phyloP scores from a whole-genome alignment of 495 filamentous ascomycete genomes.

The Neurospora sp. region DNA sequence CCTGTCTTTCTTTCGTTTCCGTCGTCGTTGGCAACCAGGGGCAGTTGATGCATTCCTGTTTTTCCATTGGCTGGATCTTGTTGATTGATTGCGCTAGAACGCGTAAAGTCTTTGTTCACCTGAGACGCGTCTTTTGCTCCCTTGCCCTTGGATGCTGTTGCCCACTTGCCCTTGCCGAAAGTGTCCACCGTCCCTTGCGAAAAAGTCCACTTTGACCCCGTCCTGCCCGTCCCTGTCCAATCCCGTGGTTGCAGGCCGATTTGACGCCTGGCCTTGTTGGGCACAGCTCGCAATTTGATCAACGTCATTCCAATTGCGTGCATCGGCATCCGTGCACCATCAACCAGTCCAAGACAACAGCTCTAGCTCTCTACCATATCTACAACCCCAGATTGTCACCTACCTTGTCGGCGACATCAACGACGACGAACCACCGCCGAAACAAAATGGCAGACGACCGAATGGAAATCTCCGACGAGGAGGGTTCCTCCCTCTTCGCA shows the following conservation, averaged over 20 bases:
- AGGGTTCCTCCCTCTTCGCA: slow-evolving; percentile 57
- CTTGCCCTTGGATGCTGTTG: neutral
- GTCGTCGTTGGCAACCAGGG: neutral
- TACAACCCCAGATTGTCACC: neutral
- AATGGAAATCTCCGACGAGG: slow-evolving; percentile 31
- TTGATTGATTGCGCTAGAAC: neutral
- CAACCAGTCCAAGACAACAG: slow-evolving; percentile 1
- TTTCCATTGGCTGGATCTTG: neutral
- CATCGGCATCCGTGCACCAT: neutral
- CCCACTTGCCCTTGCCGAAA: neutral
- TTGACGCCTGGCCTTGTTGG: neutral
- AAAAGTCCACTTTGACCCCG: neutral
- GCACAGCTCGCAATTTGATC: neutral
- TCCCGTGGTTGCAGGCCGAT: neutral
- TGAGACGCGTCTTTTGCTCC: neutral
- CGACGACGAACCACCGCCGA: neutral
- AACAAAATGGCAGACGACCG: slow-evolving; percentile 13
- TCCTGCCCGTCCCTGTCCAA: neutral
- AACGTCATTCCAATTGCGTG: neutral
- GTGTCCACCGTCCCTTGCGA: neutral
- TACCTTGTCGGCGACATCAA: neutral
- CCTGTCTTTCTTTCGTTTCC: neutral
- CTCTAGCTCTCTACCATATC: neutral
- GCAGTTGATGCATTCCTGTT: neutral
- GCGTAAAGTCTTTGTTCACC: neutral